Evolutionary conservation across 768 basidiomycete genomes (phyloP), one percentile per base, ranked within the genome.

Genomic region (Termitomyces sp.): DNA sequence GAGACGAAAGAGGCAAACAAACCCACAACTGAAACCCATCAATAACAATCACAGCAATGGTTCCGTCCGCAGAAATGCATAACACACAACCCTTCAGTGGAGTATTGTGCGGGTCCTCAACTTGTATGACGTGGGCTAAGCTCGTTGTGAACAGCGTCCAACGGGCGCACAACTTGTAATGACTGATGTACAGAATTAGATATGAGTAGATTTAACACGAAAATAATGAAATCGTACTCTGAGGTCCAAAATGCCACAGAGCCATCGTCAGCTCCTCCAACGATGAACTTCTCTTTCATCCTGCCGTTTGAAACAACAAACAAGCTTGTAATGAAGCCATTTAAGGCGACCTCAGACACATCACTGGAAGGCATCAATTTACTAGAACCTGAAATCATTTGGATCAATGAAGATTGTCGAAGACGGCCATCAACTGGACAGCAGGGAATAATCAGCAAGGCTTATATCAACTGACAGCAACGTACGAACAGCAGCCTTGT

Each of bases 211-310:
- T 29, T 41, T 7, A 1, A 29, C 8, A 15, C 2, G 10, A 29
- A 22, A 49, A 3, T 13, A n/a, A 39, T 10, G 5, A 4, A 20
- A 36, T 57, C 83, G 55, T 66, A 92, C 91, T 77, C 79, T 7
- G 81, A 61, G 2, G 80, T 75, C 92, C 91, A 94, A 55, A 92
- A 75, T 0, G 82, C 83, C 26, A 94, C 78, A 0, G 86, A 85
- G 3, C 93, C 93, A 64, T 92, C 89, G 56, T 89, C 87, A 0
- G 79, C 81, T 2, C 92, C 91, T 15, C 88, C 92, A 15, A 92
- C 72, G 16, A 95, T 72, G 33, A 83, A 80, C 18, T 72, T 78
- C 59, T 90, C 83, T 37, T 78, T 79, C 0, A 85, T 87, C 37
- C 83, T 69, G 18, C 75, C 72, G 61, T 88, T 86, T 51, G 80